These are phyloP conservation scores for Phanerodontia chrysosporium DNA, from an alignment of 768 basidiomycete genomes.

Conservation along the genomic window DNA sequence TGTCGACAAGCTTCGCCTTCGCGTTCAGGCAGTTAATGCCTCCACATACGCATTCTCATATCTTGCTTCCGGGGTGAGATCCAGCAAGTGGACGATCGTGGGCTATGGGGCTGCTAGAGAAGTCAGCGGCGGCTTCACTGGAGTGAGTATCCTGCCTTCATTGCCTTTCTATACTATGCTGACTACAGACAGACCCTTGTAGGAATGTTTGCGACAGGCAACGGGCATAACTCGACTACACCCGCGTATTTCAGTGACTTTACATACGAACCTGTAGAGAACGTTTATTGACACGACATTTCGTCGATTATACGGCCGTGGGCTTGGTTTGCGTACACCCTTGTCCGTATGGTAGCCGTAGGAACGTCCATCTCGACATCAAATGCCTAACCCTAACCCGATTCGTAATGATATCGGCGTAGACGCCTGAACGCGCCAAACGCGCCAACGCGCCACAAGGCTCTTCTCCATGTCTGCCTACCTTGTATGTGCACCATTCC, in stretches of 20 bases:
- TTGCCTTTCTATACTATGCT: not conserved
- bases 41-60: conserved; percentile 3
- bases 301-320: not conserved
- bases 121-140: conserved; percentile 8
- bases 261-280: not conserved
- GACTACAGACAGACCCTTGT: not conserved
- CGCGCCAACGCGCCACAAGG: no score
- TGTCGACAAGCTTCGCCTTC: not conserved
- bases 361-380: no score
- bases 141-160: not conserved
- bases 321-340: no score
- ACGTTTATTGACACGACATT: not conserved
- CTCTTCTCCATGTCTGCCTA: no score
- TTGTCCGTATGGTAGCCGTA: no score
- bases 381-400: no score
- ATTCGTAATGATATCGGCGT: no score
- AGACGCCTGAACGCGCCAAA: no score
- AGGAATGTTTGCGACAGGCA: conserved; percentile 7
- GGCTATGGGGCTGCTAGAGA: conserved; percentile 1
- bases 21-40: conserved; percentile 4
- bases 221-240: conserved; percentile 3
- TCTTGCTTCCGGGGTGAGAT: not conserved
- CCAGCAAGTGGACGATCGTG: not conserved
- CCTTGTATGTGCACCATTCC: no score
- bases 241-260: conserved; percentile 6